These are phyloP conservation scores for Phytophthora crassamura DNA, from an alignment of 352 stramenopile species.

Conservation along the genomic window DNA sequence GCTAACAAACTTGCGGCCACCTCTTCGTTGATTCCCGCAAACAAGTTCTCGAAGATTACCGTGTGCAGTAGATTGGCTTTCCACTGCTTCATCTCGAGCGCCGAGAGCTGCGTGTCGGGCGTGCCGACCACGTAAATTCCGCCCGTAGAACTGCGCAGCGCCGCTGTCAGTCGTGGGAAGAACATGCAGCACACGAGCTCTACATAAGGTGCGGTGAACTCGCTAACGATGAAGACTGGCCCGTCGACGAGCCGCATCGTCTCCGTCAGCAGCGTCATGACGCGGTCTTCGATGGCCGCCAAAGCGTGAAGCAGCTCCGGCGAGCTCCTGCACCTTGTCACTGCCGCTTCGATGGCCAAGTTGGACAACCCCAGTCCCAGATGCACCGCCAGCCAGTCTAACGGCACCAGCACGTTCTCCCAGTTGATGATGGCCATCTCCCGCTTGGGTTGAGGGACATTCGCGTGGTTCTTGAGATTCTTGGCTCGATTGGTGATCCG, in stretches of 20 bases:
- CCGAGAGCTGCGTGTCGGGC: slow-evolving; percentile 39
- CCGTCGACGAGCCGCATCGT: slow-evolving; percentile 26
- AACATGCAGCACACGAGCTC: slow-evolving; percentile 53
- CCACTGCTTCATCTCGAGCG: slow-evolving; percentile 50
- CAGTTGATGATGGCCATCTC: slow-evolving; percentile 55
- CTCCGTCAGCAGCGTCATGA: slow-evolving; percentile 44
- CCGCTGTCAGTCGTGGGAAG: slow-evolving; percentile 49
- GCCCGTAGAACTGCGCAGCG: slow-evolving; percentile 31
- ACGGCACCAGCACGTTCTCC: slow-evolving; percentile 60
- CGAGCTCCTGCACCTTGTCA: slow-evolving; percentile 16
- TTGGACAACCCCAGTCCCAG: slow-evolving; percentile 39
- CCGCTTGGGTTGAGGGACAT: not conserved
- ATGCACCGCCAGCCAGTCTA: slow-evolving; percentile 42
- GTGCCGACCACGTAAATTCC: slow-evolving; percentile 57
- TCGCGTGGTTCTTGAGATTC: not conserved
- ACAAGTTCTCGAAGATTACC: slow-evolving; percentile 45
- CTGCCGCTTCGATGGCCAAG: slow-evolving; percentile 35
- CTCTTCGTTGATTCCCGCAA: slow-evolving; percentile 1
- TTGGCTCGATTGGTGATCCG: slow-evolving; percentile 7
- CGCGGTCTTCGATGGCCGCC: slow-evolving; percentile 39
- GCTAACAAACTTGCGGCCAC: slow-evolving; percentile 7
- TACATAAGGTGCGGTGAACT: slow-evolving; percentile 46
- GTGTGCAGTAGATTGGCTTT: slow-evolving; percentile 58
- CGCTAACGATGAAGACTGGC: slow-evolving; percentile 55
- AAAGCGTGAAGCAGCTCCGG: slow-evolving; percentile 21